A percentile compares a stretch with the other conserved stretches of the same genome.
Evolutionary conservation across 2,329 filamentous ascomycete genomes (phyloP).

Genomic region (Sporothrix protearum): DNA sequence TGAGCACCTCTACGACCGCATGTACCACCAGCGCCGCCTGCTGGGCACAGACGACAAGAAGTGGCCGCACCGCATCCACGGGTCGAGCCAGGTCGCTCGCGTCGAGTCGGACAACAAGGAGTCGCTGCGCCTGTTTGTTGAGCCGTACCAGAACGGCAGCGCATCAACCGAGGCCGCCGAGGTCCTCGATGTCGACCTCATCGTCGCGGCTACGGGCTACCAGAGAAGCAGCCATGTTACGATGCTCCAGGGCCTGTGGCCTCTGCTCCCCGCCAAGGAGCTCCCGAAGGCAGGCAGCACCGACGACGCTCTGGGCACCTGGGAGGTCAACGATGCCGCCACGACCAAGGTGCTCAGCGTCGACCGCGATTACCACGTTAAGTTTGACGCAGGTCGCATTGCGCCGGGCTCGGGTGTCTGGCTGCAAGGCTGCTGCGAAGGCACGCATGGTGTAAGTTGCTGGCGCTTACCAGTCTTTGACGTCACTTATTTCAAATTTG

Average conservation of each 20-base stretch:
- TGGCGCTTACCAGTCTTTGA: background rate
- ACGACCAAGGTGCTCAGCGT: constrained; percentile 58
- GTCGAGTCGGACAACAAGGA: constrained; percentile 50
- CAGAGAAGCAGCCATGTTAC: constrained; percentile 71
- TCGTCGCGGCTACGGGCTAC: constrained; percentile 89
- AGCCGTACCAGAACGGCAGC: constrained; percentile 36
- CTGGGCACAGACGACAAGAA: constrained; percentile 63
- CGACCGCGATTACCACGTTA: constrained; percentile 71
- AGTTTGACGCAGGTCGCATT: constrained; percentile 66
- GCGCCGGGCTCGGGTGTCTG: constrained; percentile 74
- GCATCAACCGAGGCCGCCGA: constrained; percentile 36
- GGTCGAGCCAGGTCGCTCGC: constrained; percentile 61
- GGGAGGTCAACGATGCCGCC: constrained; percentile 26
- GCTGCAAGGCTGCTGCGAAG: constrained; percentile 92
- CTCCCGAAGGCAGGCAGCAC: background rate
- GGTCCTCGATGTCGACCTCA: constrained; percentile 73
- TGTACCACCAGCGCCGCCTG: constrained; percentile 79
- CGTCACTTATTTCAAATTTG: constrained; percentile 14
- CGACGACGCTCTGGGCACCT: constrained; percentile 28
- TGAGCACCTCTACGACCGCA: constrained; percentile 79
- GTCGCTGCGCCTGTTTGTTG: constrained; percentile 57
- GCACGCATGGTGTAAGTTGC: constrained; percentile 77
- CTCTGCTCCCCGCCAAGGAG: constrained; percentile 56
- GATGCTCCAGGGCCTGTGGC: constrained; percentile 65
- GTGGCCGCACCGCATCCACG: constrained; percentile 81